A percentile compares a stretch with the other conserved stretches of the same genome.
Evolutionary conservation across 2,329 filamentous ascomycete species (phyloP).

Genomic region (Stagonosporopsis chrysanthemi): DNA sequence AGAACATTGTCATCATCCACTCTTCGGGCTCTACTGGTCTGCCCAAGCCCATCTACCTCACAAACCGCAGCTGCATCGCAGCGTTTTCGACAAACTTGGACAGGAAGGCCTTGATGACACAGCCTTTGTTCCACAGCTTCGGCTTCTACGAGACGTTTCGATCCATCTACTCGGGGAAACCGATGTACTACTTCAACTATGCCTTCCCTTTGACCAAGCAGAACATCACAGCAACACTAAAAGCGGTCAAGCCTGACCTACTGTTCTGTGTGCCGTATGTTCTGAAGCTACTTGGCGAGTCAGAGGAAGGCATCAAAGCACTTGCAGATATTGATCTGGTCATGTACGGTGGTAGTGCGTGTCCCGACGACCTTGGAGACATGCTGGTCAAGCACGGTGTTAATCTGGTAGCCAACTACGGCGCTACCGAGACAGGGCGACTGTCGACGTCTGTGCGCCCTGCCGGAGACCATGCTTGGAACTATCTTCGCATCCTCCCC

Average conservation of each 20-base stretch:
- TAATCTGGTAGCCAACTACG: slow-evolving; percentile 64
- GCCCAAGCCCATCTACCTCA: slow-evolving; percentile 69
- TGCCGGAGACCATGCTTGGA: slow-evolving; percentile 64
- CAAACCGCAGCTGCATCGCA: slow-evolving; percentile 53
- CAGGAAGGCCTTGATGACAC: slow-evolving; percentile 31
- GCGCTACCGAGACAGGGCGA: slow-evolving; percentile 68
- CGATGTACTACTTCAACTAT: slow-evolving; percentile 36
- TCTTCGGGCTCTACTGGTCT: slow-evolving; percentile 66
- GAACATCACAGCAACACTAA: slow-evolving; percentile 25
- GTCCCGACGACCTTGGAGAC: slow-evolving; percentile 67
- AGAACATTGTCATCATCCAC: slow-evolving; percentile 54
- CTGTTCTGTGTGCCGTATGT: slow-evolving; percentile 71
- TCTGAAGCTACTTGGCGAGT: slow-evolving; percentile 68
- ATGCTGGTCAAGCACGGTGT: slow-evolving; percentile 61
- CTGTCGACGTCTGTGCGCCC: slow-evolving; percentile 67
- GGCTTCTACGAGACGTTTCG: slow-evolving; percentile 36
- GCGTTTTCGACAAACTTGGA: slow-evolving; percentile 30
- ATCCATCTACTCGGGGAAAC: slow-evolving; percentile 34
- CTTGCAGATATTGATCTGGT: slow-evolving; percentile 61
- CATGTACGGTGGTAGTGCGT: slow-evolving; percentile 65
- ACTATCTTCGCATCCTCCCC: slow-evolving; percentile 61
- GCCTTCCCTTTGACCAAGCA: slow-evolving; percentile 30
- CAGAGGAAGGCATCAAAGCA: slow-evolving; percentile 59
- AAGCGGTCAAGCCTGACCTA: slow-evolving; percentile 55
- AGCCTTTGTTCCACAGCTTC: slow-evolving; percentile 37